Base-by-base conservation (phyloP, 2,329 filamentous ascomycete species). In the Rachicladosporium sp. region DNA sequence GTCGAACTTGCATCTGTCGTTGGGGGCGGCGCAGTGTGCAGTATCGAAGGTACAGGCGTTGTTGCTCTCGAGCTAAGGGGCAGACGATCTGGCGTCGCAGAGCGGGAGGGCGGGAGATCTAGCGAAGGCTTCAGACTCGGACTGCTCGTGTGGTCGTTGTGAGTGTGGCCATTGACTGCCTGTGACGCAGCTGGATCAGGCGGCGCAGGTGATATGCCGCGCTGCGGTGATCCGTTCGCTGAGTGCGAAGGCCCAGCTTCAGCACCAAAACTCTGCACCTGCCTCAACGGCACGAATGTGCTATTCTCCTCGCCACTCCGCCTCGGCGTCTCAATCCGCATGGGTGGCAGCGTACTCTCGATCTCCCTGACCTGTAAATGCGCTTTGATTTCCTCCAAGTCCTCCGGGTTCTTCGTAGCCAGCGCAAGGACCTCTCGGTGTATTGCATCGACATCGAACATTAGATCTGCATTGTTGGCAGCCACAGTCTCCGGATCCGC, bases 381-480 rank as follows among this genome's bases (percentile, higher is more conserved):
- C 32, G 82, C 86, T 61, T 91, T 78, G 46, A 95, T 76, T 62
- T 96, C 84, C 55, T 78, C 80, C 47, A 93, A 77, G 58, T 78
- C 71, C 15, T 74, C 72, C 33, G 70, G 68, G 35, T 71, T 69
- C 46, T 89, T 82, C 36, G 74, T 76, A 21, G 84, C 84, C 29
- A 98, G 67, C 53, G 93, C 84, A 7, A 85, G 80, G 10, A 67
- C 65, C 48, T 71, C 68, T 21, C 51, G 57, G 36, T 85, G 74
- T 48, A 98, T 96, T 9, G 91, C 91, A 52, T 98, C 91, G 35
- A 98, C 77, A 53, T 98, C 91, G 53, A 98, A 98, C 34, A 98
- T 70, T 6, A 96, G 81, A 29, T 67, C 67, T 12, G 59, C 59
- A 10, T 62, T 57, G 5, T 52, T 48, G 53, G 33, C 44, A 6